Evolutionary conservation across 768 basidiomycete species (phyloP).

Genomic region (Kwoniella mangroviensis): DNA sequence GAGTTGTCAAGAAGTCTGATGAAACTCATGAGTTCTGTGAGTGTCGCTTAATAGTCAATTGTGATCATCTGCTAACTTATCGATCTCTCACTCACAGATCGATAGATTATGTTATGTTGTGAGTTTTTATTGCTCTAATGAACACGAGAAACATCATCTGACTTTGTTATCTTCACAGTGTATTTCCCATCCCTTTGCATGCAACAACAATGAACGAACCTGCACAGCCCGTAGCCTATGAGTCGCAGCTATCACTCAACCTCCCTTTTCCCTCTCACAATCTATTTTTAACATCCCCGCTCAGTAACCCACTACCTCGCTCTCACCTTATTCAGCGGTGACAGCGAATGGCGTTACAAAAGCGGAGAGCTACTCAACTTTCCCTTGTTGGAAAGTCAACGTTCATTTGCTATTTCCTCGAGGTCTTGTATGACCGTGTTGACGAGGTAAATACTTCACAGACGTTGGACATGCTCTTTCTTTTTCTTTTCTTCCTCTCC

Average conservation of each 20-base stretch:
- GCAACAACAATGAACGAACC: conserved; percentile 16
- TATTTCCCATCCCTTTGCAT: conserved; percentile 11
- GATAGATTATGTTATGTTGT: conserved; percentile 28
- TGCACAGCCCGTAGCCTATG: background rate
- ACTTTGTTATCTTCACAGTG: conserved; percentile 10
- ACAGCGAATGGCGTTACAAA: conserved; percentile 24
- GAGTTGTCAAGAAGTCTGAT: conserved; percentile 93
- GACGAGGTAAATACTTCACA: conserved; percentile 54
- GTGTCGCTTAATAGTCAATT: conserved; percentile 31
- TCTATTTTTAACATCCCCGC: conserved; percentile 21
- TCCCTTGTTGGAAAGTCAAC: conserved; percentile 25
- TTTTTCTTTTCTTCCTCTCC: background rate
- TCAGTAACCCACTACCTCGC: conserved; percentile 33
- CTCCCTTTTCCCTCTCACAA: background rate
- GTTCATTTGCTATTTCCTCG: conserved; percentile 56
- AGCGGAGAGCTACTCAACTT: conserved; percentile 30
- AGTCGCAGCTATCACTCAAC: conserved; percentile 9
- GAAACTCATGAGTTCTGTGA: conserved; percentile 96
- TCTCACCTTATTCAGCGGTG: conserved; percentile 41
- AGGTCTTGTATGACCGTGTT: conserved; percentile 17
- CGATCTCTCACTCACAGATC: conserved; percentile 30
- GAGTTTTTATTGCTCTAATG: background rate
- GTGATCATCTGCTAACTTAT: background rate
- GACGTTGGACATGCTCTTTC: conserved; percentile 50
- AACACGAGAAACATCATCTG: background rate